Conservation (phyloP, 2,329 filamentous ascomycete species). For the Cladosporium sp. region DNA sequence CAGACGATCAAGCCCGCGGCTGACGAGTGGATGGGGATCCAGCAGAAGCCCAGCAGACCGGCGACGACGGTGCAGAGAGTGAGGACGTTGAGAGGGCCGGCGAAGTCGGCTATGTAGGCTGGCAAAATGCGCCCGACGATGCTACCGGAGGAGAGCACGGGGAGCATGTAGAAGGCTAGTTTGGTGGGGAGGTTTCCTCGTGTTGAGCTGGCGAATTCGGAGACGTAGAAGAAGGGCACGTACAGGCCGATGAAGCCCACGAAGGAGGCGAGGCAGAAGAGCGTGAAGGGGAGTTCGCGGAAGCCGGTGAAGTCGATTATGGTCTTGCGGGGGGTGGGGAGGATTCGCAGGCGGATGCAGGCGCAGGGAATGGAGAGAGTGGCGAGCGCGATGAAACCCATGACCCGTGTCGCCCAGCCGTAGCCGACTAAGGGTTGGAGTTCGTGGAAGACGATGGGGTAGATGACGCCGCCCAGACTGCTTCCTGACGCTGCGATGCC, state of each 20-base stretch:
- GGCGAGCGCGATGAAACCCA: conserved; percentile 42
- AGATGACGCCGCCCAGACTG: conserved; percentile 24
- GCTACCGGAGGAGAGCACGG: conserved; percentile 33
- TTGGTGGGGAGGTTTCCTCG: conserved; percentile 8
- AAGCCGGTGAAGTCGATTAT: conserved; percentile 36
- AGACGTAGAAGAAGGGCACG: conserved; percentile 40
- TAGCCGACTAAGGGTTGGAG: conserved; percentile 45
- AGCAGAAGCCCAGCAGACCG: conserved; percentile 48
- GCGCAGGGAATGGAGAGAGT: conserved; percentile 19
- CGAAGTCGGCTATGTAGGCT: conserved; percentile 48
- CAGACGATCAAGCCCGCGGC: conserved; percentile 27
- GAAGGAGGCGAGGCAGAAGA: conserved; percentile 27
- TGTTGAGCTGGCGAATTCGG: conserved; percentile 29
- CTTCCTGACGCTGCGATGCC: conserved; percentile 39
- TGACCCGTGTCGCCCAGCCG: conserved; percentile 48
- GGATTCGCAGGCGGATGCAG: conserved; percentile 15
- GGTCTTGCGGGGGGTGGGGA: conserved; percentile 34
- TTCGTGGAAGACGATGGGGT: conserved; percentile 17
- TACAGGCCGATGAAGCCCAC: conserved; percentile 36
- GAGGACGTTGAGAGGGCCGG: conserved; percentile 50
- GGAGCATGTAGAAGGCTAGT: conserved; percentile 34
- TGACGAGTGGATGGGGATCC: conserved; percentile 46
- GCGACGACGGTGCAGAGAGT: conserved; percentile 40
- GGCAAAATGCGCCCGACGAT: conserved; percentile 37
- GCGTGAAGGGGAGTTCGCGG: conserved; percentile 32